Percentiles rank a stretch among this genome's conserved stretches.
Conservation (phyloP, 2,329 filamentous ascomycete species). For the Cylindrodendrum hubeiense region DNA sequence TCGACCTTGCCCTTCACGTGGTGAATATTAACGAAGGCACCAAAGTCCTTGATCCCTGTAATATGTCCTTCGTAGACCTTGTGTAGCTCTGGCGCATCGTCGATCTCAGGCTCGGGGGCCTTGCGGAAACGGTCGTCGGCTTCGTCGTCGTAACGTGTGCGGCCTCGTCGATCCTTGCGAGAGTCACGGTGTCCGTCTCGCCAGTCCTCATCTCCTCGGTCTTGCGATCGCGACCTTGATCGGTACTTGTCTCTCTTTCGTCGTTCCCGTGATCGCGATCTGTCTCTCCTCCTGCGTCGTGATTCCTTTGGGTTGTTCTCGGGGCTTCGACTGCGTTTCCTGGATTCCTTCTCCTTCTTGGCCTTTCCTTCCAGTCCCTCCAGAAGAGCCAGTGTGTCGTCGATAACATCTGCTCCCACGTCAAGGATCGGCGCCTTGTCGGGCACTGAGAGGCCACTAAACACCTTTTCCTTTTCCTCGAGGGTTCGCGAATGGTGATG, state of each 20-base stretch:
- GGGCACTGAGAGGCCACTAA: conserved; percentile 88
- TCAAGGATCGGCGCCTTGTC: conserved; percentile 71
- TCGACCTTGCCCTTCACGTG: conserved; percentile 91
- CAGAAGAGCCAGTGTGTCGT: conserved; percentile 93
- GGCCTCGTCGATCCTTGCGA: conserved; percentile 50
- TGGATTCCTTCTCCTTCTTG: conserved; percentile 60
- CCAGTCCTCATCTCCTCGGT: conserved; percentile 61
- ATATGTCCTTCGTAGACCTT: conserved; percentile 94
- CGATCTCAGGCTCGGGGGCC: conserved; percentile 79
- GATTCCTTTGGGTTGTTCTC: conserved; percentile 60
- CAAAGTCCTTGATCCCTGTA: conserved; percentile 94
- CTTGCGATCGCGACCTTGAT: conserved; percentile 54
- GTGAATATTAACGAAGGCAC: conserved; percentile 92
- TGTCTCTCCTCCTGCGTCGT: conserved; percentile 54
- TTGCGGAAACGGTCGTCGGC: conserved; percentile 72
- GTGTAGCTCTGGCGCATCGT: conserved; percentile 83
- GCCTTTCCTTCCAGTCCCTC: conserved; percentile 83
- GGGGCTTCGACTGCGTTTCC: conserved; percentile 72
- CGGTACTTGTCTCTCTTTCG: conserved; percentile 50
- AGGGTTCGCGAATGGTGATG: conserved; percentile 57
- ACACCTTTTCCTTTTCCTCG: conserved; percentile 86
- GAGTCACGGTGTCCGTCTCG: conserved; percentile 49
- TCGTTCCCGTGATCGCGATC: conserved; percentile 59
- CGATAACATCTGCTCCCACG: conserved; percentile 74
- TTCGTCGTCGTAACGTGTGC: conserved; percentile 56